Conservation (phyloP, 192 early-diverging fungal species). For the Podila epigama region DNA sequence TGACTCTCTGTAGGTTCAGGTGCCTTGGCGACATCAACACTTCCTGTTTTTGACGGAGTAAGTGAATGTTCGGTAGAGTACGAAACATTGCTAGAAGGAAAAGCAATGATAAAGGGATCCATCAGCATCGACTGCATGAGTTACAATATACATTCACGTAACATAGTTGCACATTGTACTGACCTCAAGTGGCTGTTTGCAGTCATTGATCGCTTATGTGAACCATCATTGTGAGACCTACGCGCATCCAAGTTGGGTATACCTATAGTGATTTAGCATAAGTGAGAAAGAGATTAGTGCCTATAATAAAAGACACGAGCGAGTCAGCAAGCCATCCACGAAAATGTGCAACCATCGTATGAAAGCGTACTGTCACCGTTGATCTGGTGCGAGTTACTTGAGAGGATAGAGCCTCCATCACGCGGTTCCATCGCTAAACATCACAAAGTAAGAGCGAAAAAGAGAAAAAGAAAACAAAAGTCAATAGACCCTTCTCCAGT, state of each 20-base stretch:
- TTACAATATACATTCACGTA: background rate
- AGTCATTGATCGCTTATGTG: conserved; percentile 23
- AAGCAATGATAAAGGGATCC: too few relatives aligned
- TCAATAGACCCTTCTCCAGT: background rate
- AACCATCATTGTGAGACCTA: conserved; percentile 15
- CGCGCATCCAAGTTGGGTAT: conserved; percentile 18
- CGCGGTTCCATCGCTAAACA: conserved; percentile 12
- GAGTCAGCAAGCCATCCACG: background rate
- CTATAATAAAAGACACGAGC: background rate
- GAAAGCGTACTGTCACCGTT: conserved; percentile 36
- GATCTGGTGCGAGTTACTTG: conserved; percentile 10
- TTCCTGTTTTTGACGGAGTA: conserved; percentile 27
- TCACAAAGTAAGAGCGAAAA: too few relatives aligned
- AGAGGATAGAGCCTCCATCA: conserved; percentile 15
- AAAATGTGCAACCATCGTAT: background rate
- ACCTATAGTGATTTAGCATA: background rate
- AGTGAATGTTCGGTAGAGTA: conserved; percentile 37
- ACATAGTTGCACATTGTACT: background rate
- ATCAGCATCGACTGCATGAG: too few relatives aligned
- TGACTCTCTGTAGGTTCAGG: conserved; percentile 13
- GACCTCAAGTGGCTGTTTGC: conserved; percentile 40
- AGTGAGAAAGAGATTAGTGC: background rate
- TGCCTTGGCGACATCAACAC: conserved; percentile 5
- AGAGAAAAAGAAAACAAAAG: background rate
- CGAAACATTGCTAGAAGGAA: conserved; percentile 35